A percentile compares a stretch with the other conserved stretches of the same genome.
phyloP scores from a whole-genome alignment of 495 filamentous ascomycete genomes.

The Eremomyces bilateralis region DNA sequence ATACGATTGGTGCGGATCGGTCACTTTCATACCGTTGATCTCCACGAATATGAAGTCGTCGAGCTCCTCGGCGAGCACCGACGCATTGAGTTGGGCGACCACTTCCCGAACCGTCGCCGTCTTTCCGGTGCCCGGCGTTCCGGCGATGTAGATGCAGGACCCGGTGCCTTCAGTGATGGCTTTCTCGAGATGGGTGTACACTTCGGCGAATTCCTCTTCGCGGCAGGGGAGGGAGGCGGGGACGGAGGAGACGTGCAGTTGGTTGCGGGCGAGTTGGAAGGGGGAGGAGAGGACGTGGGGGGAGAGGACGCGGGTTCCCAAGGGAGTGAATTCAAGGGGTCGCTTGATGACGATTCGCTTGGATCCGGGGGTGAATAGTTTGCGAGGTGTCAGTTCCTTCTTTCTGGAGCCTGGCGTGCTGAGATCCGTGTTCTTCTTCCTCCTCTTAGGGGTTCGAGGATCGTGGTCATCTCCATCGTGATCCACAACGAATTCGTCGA shows the following conservation, averaged over 20 bases:
- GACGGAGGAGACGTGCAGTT: conserved; percentile 83
- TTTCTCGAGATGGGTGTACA: conserved; percentile 82
- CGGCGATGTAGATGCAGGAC: conserved; percentile 97
- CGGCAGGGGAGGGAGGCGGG: conserved; percentile 78
- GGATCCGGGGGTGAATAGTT: conserved; percentile 48
- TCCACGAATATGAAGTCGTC: conserved; percentile 99
- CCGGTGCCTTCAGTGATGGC: conserved; percentile 88
- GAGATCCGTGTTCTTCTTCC: conserved; percentile 24
- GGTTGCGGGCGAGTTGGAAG: conserved; percentile 72
- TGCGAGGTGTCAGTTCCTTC: conserved; percentile 19
- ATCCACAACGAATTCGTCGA: conserved; percentile 24
- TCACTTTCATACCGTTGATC: conserved; percentile 99
- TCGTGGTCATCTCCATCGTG: conserved; percentile 24
- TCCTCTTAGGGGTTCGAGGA: conserved; percentile 33
- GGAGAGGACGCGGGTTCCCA: conserved; percentile 70
- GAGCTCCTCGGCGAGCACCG: conserved; percentile 73
- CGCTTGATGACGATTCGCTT: conserved; percentile 70
- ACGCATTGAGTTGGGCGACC: conserved; percentile 63
- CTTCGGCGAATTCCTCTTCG: conserved; percentile 71
- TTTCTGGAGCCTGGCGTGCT: conserved; percentile 26
- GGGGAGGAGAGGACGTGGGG: conserved; percentile 67
- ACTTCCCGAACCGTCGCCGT: conserved; percentile 96
- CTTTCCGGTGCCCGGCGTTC: conserved; percentile 95
- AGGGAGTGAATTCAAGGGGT: conserved; percentile 81
- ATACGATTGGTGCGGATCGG: conserved; percentile 93